phyloP scores from a whole-genome alignment of 2,329 filamentous ascomycete genomes.

The Phaeosphaeriaceae sp. region DNA sequence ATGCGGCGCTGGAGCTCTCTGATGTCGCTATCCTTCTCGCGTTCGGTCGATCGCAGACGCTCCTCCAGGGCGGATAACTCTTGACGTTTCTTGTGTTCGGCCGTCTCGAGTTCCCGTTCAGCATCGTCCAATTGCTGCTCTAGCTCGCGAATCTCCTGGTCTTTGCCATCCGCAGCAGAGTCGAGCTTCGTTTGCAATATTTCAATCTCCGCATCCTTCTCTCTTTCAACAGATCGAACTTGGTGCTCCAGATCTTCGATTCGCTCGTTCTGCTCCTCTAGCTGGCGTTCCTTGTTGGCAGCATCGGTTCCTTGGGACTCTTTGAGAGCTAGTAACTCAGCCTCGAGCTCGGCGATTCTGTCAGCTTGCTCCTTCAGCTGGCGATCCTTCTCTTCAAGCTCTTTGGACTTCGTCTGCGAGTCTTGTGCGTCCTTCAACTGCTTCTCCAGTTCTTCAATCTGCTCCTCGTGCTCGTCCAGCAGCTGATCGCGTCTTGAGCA shows the following conservation, averaged over 20 bases:
- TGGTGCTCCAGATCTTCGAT: slow-evolving; percentile 45
- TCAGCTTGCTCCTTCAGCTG: slow-evolving; percentile 38
- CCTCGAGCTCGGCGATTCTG: slow-evolving; percentile 36
- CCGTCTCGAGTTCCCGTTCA: slow-evolving; percentile 35
- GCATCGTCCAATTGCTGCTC: slow-evolving; percentile 49
- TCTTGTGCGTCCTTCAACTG: slow-evolving; percentile 41
- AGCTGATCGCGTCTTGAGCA: slow-evolving; percentile 41
- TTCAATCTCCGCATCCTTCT: slow-evolving; percentile 54
- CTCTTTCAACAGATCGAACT: slow-evolving; percentile 27
- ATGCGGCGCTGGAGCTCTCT: slow-evolving; percentile 45
- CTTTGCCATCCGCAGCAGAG: slow-evolving; percentile 45
- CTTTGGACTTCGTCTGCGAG: slow-evolving; percentile 26
- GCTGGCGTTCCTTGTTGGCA: slow-evolving; percentile 34
- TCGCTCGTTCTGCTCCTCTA: slow-evolving; percentile 43
- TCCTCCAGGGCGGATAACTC: slow-evolving; percentile 41
- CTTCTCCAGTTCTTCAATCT: slow-evolving; percentile 43
- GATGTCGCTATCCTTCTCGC: slow-evolving; percentile 47
- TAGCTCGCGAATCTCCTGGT: slow-evolving; percentile 59
- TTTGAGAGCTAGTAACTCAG: slow-evolving; percentile 32
- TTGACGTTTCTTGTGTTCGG: slow-evolving; percentile 37
- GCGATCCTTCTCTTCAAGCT: slow-evolving; percentile 40
- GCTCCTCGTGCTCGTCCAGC: slow-evolving; percentile 48
- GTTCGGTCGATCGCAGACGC: slow-evolving; percentile 37
- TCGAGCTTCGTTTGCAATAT: slow-evolving; percentile 51
- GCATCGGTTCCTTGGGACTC: slow-evolving; percentile 28